Conservation (phyloP, 2,329 filamentous ascomycete genomes). For the Dothistroma septosporum region DNA sequence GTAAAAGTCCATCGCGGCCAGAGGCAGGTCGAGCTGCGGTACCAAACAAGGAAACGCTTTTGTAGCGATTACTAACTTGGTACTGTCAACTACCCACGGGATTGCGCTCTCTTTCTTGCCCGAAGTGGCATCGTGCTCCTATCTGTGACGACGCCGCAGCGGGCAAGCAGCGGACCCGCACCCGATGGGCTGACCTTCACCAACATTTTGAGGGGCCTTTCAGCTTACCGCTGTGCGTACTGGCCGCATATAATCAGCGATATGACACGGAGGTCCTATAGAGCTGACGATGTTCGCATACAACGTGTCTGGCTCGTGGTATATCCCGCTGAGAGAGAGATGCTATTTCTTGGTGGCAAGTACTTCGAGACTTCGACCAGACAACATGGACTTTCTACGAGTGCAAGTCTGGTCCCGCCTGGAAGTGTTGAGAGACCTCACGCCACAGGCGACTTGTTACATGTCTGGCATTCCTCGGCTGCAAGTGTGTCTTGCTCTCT, state of each 20-base stretch:
- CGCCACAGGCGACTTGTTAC: background rate
- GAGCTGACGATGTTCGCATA: background rate
- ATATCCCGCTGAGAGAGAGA: background rate
- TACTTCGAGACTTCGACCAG: background rate
- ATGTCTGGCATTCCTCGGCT: background rate
- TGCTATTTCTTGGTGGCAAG: background rate
- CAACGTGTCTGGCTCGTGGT: background rate
- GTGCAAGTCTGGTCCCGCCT: background rate
- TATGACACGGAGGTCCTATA: background rate
- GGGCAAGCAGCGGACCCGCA: slow-evolving; percentile 6
- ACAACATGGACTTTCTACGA: background rate
- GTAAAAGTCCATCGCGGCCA: slow-evolving; percentile 38
- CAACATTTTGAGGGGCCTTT: background rate
- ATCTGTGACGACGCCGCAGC: background rate
- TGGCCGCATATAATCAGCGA: background rate
- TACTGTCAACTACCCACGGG: background rate
- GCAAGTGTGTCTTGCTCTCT: background rate
- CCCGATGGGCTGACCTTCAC: background rate
- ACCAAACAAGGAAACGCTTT: slow-evolving; percentile 19
- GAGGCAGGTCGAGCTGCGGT: slow-evolving; percentile 5
- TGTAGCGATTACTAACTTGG: slow-evolving; percentile 6
- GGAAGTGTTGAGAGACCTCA: background rate
- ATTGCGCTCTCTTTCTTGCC: background rate
- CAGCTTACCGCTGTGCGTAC: slow-evolving; percentile 1
- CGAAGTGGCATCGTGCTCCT: slow-evolving; percentile 4